Evolutionary conservation across 1,139 yeast genomes (phyloP).

Genomic region (Eremothecium sinecaudum): DNA sequence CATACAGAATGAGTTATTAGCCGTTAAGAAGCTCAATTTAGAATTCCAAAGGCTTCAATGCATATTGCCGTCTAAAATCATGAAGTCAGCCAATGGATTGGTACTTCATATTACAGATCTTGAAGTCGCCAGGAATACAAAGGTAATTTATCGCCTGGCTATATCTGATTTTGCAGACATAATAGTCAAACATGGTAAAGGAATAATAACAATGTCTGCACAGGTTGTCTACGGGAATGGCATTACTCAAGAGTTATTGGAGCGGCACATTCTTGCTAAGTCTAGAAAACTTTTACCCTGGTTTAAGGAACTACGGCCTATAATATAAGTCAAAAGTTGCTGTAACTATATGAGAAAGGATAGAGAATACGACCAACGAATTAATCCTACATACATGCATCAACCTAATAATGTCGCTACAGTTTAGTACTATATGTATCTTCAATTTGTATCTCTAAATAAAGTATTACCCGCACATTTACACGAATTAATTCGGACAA

Average conservation of each 20-base stretch:
- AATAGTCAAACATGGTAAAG: background rate
- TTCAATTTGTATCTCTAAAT: too few species aligned
- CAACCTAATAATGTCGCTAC: too few species aligned
- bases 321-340: too few species aligned
- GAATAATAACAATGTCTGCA: background rate
- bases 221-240: constrained; percentile 1
- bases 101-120: constrained; percentile 6
- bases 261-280: constrained; percentile 1
- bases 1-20: constrained; percentile 1
- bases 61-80: constrained; percentile 7
- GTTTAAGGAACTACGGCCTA: too few species aligned
- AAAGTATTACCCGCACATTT: too few species aligned
- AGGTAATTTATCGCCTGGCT: constrained; percentile 1
- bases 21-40: background rate
- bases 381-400: too few species aligned
- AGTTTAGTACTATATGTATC: too few species aligned
- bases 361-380: too few species aligned
- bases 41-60: constrained; percentile 8
- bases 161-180: constrained; percentile 6
- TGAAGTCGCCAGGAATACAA: constrained; percentile 3
- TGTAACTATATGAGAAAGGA: too few species aligned
- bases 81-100: background rate
- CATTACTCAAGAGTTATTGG: background rate
- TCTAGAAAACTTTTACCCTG: constrained; percentile 3
- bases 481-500: too few species aligned